phyloP scores from a whole-genome alignment of 192 early-diverging fungal species.

The Rhizoclosmatium globosum region DNA sequence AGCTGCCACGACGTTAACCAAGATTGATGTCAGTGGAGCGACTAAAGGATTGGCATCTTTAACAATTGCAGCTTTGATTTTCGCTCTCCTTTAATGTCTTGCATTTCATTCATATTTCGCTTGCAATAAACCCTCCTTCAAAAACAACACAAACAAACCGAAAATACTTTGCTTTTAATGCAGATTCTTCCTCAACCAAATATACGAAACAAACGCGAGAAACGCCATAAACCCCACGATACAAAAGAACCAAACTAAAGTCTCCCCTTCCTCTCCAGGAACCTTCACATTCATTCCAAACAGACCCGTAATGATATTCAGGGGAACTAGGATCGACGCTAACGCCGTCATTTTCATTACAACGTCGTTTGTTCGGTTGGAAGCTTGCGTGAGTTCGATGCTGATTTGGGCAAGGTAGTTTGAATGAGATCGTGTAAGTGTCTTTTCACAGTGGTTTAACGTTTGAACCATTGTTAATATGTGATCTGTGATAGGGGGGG shows the following conservation, averaged over 20 bases:
- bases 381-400: conserved; percentile 69
- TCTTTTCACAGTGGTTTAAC: conserved; percentile 77
- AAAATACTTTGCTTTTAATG: not conserved
- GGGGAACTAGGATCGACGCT: conserved; percentile 87
- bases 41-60: not conserved
- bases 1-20: not conserved
- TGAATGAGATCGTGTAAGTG: conserved; percentile 74
- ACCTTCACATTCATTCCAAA: conserved; percentile 63
- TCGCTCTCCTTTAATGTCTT: not conserved
- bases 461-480: conserved; percentile 74
- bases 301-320: conserved; percentile 82
- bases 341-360: conserved; percentile 89
- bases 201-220: conserved; percentile 23
- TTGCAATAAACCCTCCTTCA: not conserved
- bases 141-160: not conserved
- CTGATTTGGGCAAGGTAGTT: conserved; percentile 86
- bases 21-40: no score
- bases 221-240: conserved; percentile 47
- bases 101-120: not conserved
- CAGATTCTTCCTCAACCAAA: not conserved
- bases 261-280: conserved; percentile 56
- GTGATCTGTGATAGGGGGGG: no score
- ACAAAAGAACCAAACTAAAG: conserved; percentile 52
- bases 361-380: conserved; percentile 86
- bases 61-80: not conserved